Evolutionary conservation across 2,329 filamentous ascomycete species (phyloP), one percentile per base, ranked within the genome.

Genomic region (Clarireedia hainanense): DNA sequence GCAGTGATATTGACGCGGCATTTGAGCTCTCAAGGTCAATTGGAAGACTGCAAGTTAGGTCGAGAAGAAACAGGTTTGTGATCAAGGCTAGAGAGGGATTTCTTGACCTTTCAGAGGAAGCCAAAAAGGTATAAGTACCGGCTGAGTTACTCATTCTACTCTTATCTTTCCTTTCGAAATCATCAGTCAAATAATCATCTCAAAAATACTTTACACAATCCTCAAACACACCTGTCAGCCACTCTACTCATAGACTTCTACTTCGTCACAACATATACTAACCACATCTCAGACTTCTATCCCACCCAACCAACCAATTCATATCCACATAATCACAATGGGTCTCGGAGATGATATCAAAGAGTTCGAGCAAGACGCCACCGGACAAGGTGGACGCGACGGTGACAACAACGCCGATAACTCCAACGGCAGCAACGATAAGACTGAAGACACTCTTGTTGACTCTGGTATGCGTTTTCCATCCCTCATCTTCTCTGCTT

Each of bases 311-410:
- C 34, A n/a, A 47, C 26, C 36, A 7, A 47, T 15, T 49, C 43
- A 39, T 46, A 17, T 54, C 23, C 20, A 50, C 56, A 50, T 20
- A 17, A 36, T 60, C 59, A 65, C 39, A 45, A 65, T 65, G 63
- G 62, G 63, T 58, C 52, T 65, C 55, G 61, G 40, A 48, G 65
- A 67, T 37, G 59, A 61, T 26, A 30, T 71, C 54, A 63, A 70
- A 58, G 62, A 69, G 24, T 52, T 67, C 15, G 67, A 69, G 61
- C 57, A 67, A 43, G 62, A 62, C 48, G 58, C 66, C 23, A 63
- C 62, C n/a, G 62, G 61, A 56, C 62, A 64, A 43, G 68, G 69
- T 58, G 68, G 70, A 58, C 69, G 65, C 50, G 63, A 68, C 37
- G 66, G 68, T 47, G 63, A 71, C 37, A 68, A 72, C 60, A 66